A percentile compares a stretch with the other conserved stretches of the same genome.
These are phyloP conservation scores for Cadophora sp. DNA, from an alignment of 2,329 filamentous ascomycete genomes.

Conservation along the genomic window DNA sequence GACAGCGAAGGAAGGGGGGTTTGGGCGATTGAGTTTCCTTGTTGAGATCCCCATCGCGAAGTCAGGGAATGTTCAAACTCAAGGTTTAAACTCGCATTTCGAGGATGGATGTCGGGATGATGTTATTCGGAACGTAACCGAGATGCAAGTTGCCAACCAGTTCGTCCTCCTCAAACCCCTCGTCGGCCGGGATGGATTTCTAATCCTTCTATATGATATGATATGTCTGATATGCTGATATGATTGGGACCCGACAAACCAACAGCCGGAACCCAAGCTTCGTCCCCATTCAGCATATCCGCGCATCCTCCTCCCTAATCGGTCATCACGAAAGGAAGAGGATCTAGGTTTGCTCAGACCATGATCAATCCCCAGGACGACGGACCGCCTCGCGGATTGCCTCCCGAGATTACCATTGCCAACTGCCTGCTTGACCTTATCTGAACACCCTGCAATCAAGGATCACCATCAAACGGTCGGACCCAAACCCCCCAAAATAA, in stretches of 20 bases:
- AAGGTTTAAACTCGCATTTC: background rate
- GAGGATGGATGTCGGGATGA: background rate
- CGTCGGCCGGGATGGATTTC: background rate
- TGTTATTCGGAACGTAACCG: constrained; percentile 6
- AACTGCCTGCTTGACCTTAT: constrained; percentile 6
- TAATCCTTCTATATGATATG: background rate
- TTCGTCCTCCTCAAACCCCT: background rate
- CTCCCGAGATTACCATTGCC: constrained; percentile 21
- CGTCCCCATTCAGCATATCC: constrained; percentile 3
- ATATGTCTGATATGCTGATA: constrained; percentile 9
- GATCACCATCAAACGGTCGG: constrained; percentile 1
- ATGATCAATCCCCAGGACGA: constrained; percentile 12
- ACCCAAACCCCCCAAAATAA: background rate
- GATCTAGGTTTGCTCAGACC: constrained; percentile 13
- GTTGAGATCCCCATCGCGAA: background rate
- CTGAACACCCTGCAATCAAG: constrained; percentile 18
- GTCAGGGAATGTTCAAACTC: too few species aligned
- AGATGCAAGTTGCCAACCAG: background rate
- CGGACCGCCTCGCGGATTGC: constrained; percentile 21
- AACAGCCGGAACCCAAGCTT: constrained; percentile 10
- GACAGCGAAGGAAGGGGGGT: background rate
- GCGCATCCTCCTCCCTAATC: constrained; percentile 11
- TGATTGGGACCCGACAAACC: constrained; percentile 10
- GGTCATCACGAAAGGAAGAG: constrained; percentile 4
- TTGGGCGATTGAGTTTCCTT: constrained; percentile 2